phyloP scores from a whole-genome alignment of 352 stramenopile genomes.

The Phytophthora rubi region DNA sequence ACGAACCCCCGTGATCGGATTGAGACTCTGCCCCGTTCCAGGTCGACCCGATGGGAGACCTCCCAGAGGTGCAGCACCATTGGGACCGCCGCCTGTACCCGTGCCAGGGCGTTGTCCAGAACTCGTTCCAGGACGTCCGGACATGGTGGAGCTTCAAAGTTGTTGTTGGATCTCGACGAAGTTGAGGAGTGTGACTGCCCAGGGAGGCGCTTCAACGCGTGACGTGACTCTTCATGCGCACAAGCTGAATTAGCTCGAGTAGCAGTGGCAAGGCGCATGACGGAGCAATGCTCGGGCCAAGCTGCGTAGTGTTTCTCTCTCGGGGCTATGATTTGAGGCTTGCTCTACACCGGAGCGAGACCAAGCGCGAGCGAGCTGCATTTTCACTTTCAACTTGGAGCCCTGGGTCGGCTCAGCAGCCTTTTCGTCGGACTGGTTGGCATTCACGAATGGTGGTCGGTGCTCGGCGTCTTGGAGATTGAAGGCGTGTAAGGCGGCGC shows the following conservation, averaged over 20 bases:
- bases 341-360: slow-evolving; percentile 11
- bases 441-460: neutral
- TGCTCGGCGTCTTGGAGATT: neutral
- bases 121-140: slow-evolving; percentile 52
- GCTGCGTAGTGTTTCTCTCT: slow-evolving; percentile 11
- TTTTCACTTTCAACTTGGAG: slow-evolving; percentile 28
- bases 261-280: slow-evolving; percentile 28
- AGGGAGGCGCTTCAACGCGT: slow-evolving; percentile 14
- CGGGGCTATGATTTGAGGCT: neutral
- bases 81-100: slow-evolving; percentile 41
- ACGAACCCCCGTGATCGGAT: slow-evolving; percentile 60
- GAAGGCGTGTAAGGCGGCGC: slow-evolving; percentile 21
- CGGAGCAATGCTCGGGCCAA: slow-evolving; percentile 19
- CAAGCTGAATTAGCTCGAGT: slow-evolving; percentile 1
- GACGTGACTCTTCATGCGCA: slow-evolving; percentile 27
- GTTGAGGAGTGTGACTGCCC: slow-evolving; percentile 15
- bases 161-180: slow-evolving; percentile 15
- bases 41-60: slow-evolving; percentile 42
- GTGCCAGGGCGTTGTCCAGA: slow-evolving; percentile 67
- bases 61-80: slow-evolving; percentile 22
- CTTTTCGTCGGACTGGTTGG: slow-evolving; percentile 13
- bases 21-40: slow-evolving; percentile 65
- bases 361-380: slow-evolving; percentile 18
- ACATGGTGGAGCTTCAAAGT: slow-evolving; percentile 15
- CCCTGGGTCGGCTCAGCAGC: neutral